These are phyloP conservation scores for Jaenimonas drosophilae DNA, from an alignment of 208 protist genomes.

Conservation along the genomic window DNA sequence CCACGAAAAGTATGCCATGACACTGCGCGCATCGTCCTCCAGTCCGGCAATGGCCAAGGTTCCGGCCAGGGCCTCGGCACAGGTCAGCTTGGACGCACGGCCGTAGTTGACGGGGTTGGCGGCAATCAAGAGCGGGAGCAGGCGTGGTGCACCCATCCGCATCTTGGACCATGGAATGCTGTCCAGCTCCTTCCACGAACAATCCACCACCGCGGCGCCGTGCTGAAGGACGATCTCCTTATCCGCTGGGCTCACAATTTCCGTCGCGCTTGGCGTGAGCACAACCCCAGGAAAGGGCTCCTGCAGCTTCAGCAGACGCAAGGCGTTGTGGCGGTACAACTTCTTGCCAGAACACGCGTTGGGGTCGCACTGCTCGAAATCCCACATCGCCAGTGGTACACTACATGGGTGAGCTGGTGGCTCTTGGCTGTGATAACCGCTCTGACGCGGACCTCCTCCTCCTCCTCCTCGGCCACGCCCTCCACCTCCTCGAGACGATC, in stretches of 20 bases:
- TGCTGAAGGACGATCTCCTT: conserved; percentile 63
- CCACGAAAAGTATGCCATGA: conserved; percentile 97
- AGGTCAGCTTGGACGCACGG: conserved; percentile 95
- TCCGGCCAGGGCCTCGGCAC: conserved; percentile 95
- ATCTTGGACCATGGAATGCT: conserved; percentile 93
- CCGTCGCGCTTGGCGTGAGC: conserved; percentile 89
- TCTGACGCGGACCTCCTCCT: not conserved
- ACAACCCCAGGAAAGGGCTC: conserved; percentile 93
- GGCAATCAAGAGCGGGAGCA: conserved; percentile 97
- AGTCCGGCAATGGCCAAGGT: conserved; percentile 93
- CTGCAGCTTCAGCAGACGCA: conserved; percentile 80
- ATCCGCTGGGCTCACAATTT: conserved; percentile 93
- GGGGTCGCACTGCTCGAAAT: conserved; percentile 98
- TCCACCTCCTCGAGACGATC: conserved; percentile 3
- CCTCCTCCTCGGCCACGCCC: conserved; percentile 7
- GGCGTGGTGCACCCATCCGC: conserved; percentile 73
- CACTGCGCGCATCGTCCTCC: conserved; percentile 77
- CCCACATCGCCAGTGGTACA: conserved; percentile 95
- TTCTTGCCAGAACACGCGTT: conserved; percentile 97
- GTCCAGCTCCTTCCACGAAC: conserved; percentile 97
- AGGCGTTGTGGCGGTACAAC: conserved; percentile 85
- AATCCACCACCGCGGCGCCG: conserved; percentile 98
- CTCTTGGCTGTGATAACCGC: conserved; percentile 22
- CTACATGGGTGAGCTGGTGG: conserved; percentile 45
- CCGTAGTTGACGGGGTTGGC: conserved; percentile 99